Conservation (phyloP, 768 basidiomycete genomes). For the Leccinum fibrillosum region DNA sequence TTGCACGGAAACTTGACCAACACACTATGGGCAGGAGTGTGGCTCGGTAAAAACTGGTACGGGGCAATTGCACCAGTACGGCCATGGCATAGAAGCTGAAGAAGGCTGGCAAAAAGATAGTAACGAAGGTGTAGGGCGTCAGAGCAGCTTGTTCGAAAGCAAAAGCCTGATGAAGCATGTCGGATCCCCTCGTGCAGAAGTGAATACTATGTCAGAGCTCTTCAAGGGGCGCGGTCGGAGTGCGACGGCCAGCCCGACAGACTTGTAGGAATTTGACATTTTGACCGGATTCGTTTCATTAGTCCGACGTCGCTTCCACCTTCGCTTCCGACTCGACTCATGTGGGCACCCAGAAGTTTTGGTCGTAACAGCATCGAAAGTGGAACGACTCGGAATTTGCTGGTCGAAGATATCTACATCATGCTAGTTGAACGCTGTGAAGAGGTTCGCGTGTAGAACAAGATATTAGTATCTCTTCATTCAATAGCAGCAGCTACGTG, state of each 20-base stretch:
- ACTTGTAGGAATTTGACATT: background rate
- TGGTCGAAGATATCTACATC: background rate
- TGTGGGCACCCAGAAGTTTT: too few relatives aligned
- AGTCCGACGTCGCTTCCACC: too few relatives aligned
- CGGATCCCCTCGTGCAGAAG: constrained; percentile 3
- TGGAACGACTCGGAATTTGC: background rate
- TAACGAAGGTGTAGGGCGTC: constrained; percentile 30
- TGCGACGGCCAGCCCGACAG: background rate
- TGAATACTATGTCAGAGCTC: background rate
- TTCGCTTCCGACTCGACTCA: too few relatives aligned
- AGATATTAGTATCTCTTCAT: background rate
- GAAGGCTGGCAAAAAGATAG: constrained; percentile 40
- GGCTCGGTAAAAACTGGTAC: constrained; percentile 41
- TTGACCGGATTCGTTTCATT: too few relatives aligned
- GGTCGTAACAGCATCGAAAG: background rate
- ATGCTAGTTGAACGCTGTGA: too few relatives aligned
- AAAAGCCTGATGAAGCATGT: constrained; percentile 11
- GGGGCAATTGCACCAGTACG: constrained; percentile 47
- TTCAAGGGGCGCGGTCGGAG: background rate
- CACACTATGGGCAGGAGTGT: constrained; percentile 49
- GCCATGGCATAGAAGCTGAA: constrained; percentile 50
- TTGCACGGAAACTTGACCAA: constrained; percentile 41
- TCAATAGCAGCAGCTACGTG: background rate
- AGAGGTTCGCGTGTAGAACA: background rate
- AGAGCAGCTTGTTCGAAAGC: constrained; percentile 13